Percentiles rank a stretch among this genome's conserved stretches.
Conservation (phyloP, 225 moss, liverwort and hornwort species). For the Bryoerythrophyllum caledonicum region DNA sequence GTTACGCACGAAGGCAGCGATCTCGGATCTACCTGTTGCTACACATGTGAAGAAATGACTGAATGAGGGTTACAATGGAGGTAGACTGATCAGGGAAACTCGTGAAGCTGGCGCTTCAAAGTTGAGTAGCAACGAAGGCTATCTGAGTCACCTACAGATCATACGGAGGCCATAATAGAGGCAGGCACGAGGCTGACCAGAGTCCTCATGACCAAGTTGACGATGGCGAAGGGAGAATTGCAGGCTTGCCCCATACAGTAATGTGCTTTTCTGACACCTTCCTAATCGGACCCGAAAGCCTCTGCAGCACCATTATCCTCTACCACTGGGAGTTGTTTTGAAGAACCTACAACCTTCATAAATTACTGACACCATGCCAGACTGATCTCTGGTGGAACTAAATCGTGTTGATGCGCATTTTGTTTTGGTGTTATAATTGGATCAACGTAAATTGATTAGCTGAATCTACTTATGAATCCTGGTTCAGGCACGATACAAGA, state of each 20-base stretch:
- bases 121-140: neutral
- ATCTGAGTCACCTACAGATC: too few species aligned
- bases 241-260: neutral
- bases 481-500: too few species aligned
- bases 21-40: slow-evolving; percentile 17
- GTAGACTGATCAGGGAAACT: neutral
- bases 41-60: slow-evolving; percentile 9
- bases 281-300: neutral
- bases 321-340: neutral
- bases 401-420: neutral
- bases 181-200: neutral
- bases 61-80: neutral
- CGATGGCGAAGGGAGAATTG: neutral
- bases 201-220: slow-evolving; percentile 18
- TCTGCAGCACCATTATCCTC: slow-evolving; percentile 9
- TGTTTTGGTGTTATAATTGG: neutral
- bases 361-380: neutral
- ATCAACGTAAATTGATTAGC: neutral
- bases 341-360: neutral
- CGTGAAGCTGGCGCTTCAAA: neutral
- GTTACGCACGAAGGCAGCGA: slow-evolving; percentile 1
- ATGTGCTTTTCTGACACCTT: slow-evolving; percentile 28
- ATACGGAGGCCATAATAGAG: neutral
- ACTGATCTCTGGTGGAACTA: neutral
- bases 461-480: too few species aligned